phyloP scores from a whole-genome alignment of 2,329 filamentous ascomycete genomes.

The Colletotrichum shisoi region DNA sequence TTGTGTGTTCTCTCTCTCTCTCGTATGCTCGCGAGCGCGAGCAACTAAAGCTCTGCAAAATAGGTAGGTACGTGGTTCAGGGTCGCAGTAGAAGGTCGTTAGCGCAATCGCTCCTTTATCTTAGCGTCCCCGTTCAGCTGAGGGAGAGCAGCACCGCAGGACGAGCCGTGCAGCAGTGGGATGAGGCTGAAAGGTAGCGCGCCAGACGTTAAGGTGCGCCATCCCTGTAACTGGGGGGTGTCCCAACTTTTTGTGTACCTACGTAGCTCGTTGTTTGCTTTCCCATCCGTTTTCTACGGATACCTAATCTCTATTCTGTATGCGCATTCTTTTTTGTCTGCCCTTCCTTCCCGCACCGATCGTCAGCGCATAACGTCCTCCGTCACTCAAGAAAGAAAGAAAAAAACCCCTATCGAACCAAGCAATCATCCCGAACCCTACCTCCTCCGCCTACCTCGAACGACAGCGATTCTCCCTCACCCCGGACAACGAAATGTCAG shows the following conservation, averaged over 20 bases:
- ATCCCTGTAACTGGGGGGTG: conserved; percentile 19
- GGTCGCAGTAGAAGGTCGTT: neutral
- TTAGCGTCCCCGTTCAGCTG: conserved; percentile 19
- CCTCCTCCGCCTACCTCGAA: neutral
- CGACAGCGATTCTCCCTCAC: no score
- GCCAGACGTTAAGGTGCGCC: conserved; percentile 15
- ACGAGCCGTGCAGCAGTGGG: conserved; percentile 16
- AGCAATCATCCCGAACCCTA: neutral
- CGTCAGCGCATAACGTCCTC: neutral
- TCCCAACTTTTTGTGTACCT: conserved; percentile 3
- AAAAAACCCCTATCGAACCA: neutral
- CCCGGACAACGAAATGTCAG: conserved; percentile 43
- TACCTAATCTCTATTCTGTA: no score
- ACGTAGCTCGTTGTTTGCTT: conserved; percentile 7
- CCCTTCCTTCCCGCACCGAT: conserved; percentile 21
- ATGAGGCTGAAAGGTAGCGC: conserved; percentile 29
- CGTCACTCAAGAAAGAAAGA: neutral
- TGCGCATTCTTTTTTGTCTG: conserved; percentile 8
- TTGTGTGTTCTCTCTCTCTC: no score
- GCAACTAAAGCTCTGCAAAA: no score
- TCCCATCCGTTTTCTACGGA: neutral
- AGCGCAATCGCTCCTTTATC: conserved; percentile 8
- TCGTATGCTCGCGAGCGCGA: no score
- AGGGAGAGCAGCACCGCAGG: neutral
- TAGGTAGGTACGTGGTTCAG: no score